Base-by-base conservation (phyloP, 768 basidiomycete genomes). In the Pholiota conissans region DNA sequence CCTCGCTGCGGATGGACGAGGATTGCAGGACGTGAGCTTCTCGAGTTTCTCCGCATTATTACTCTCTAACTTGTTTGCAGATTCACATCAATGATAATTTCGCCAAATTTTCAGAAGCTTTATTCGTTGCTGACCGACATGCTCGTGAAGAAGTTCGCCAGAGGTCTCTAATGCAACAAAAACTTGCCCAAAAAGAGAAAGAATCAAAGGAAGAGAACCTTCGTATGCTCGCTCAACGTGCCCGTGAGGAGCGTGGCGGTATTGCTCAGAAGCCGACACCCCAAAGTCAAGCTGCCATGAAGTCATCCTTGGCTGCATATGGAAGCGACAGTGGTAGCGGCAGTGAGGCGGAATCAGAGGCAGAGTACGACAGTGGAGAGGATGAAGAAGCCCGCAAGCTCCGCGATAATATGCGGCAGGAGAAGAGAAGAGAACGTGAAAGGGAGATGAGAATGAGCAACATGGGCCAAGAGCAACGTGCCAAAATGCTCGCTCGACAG, bases 31-130 rank as follows among this genome's bases (percentile, higher is more conserved):
- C 71, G 96, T 97, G 61, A 71, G 91, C 79, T 28, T 18, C 35
- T 16, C 30, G 24, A 22, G 48, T 13, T 30, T 24, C 26, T 49
- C 45, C 16, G 16, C 14, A 61, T 3, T 13, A 8, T n/a, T 30
- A 55, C 10, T 32, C 37, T 52, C 5, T 37, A 27, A 52, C 45
- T 22, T 46, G 7, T n/a, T 35, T 57, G 26, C 55, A 97, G 95
- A 86, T 98, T 47, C 92, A 95, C 70, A 99, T 99, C 71, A 99
- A 99, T 65, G 97, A 99, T 74, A 94, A 95, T 73, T 99, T 99
- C 75, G 96, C 96, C 57, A 97, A 98, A 72, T 96, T 99, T 71
- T 97, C 96, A 0, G 96, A 99, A 76, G 86, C 96, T 2, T 77
- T 99, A 26, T 97, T 91, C 70, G 82, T 99, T 61, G 96, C 96